Evolutionary conservation across 306 rosid species (phyloP).

Genomic region (Medicago lupulina): DNA sequence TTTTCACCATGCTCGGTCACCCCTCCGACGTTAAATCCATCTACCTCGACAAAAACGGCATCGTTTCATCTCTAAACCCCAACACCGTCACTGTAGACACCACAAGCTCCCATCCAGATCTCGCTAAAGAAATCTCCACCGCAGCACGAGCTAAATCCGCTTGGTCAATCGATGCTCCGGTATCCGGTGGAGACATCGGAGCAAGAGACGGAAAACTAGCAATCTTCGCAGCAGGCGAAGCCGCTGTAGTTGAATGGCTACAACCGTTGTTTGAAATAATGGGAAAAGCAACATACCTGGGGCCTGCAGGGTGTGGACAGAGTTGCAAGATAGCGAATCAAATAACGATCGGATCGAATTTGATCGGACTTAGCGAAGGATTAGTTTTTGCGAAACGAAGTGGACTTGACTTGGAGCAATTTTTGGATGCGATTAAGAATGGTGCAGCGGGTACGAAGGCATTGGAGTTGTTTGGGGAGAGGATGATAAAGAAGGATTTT

Average conservation of each 20-base stretch:
- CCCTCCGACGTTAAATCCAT: constrained; percentile 75
- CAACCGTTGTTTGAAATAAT: constrained; percentile 53
- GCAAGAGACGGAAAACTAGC: constrained; percentile 84
- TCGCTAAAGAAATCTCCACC: constrained; percentile 59
- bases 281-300: constrained; percentile 67
- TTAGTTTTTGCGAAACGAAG: constrained; percentile 74
- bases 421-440: constrained; percentile 59
- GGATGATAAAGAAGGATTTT: constrained; percentile 67
- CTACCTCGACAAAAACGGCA: constrained; percentile 44
- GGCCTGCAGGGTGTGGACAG: constrained; percentile 75
- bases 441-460: constrained; percentile 74
- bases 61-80: constrained; percentile 56
- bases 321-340: constrained; percentile 86
- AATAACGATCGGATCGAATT: constrained; percentile 59
- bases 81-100: constrained; percentile 64
- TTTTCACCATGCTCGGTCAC: constrained; percentile 78
- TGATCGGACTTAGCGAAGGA: constrained; percentile 80
- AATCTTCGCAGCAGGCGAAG: constrained; percentile 72
- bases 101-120: constrained; percentile 82
- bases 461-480: constrained; percentile 73
- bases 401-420: constrained; percentile 62
- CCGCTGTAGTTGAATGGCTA: constrained; percentile 63
- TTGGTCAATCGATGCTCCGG: constrained; percentile 85
- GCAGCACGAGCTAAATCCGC: constrained; percentile 52
- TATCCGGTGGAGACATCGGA: constrained; percentile 86